Conservation (phyloP, 139 green algal species). For the Dunaliella sp. region DNA sequence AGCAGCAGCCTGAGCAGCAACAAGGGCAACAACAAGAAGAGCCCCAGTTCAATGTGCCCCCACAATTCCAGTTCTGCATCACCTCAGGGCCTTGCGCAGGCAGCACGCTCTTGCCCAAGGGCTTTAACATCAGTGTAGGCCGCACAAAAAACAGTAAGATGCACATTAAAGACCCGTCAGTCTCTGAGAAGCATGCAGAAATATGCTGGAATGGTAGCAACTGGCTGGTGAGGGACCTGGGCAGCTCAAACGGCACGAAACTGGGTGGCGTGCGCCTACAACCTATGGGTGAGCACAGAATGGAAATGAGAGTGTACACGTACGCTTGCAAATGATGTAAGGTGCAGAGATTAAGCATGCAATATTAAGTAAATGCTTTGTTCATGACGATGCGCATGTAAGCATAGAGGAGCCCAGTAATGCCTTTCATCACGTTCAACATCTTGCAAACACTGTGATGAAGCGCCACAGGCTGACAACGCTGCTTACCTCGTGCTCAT, state of each 20-base stretch:
- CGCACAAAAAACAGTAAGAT: slow-evolving; percentile 37
- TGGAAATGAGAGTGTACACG: background rate
- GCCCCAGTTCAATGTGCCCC: background rate
- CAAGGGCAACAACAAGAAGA: background rate
- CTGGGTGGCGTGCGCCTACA: slow-evolving; percentile 47
- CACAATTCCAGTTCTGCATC: background rate
- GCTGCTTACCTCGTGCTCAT: background rate
- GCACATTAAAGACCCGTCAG: slow-evolving; percentile 60
- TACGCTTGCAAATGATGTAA: too few species aligned
- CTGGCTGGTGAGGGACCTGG: slow-evolving; percentile 58
- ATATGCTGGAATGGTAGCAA: slow-evolving; percentile 33
- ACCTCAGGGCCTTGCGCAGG: slow-evolving; percentile 7
- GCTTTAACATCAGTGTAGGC: slow-evolving; percentile 16
- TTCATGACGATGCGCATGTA: too few species aligned
- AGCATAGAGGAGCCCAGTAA: too few species aligned
- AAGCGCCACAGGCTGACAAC: background rate
- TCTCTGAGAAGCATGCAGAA: slow-evolving; percentile 70
- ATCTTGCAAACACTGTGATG: background rate
- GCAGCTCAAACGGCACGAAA: slow-evolving; percentile 66
- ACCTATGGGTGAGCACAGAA: background rate
- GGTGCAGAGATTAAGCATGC: too few species aligned
- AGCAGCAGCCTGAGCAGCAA: background rate
- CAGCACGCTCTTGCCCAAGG: background rate
- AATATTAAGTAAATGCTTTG: too few species aligned
- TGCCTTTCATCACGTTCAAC: background rate